Percentiles rank a stretch among this genome's conserved stretches.
Evolutionary conservation across 192 early-diverging fungal genomes (phyloP).

Genomic region (Phycomyces blakesleeanus): DNA sequence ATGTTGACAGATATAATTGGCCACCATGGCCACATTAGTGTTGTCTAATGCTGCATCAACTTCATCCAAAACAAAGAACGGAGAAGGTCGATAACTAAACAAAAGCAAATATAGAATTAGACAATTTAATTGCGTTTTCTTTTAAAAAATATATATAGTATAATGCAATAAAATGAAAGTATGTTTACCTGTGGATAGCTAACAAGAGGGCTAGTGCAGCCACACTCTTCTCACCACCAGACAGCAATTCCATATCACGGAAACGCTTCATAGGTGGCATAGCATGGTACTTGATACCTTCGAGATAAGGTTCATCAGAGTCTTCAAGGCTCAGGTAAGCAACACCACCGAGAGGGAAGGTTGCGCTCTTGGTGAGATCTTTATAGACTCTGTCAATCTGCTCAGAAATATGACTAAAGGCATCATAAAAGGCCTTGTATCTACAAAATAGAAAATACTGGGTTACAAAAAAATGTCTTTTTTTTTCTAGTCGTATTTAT

Average conservation of each 20-base stretch:
- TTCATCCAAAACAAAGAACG: conserved; percentile 99
- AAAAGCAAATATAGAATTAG: too few species aligned
- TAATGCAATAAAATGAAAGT: not conserved
- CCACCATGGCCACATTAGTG: conserved; percentile 91
- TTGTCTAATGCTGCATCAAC: conserved; percentile 98
- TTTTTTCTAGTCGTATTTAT: not conserved
- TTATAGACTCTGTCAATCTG: conserved; percentile 96
- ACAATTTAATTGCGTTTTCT: too few species aligned
- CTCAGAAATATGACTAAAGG: conserved; percentile 86
- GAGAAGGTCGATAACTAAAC: conserved; percentile 82
- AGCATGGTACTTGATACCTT: conserved; percentile 95
- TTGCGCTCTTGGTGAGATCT: conserved; percentile 81
- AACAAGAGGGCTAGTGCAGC: conserved; percentile 95
- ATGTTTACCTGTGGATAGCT: conserved; percentile 80
- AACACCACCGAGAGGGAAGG: conserved; percentile 90
- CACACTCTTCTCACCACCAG: conserved; percentile 98
- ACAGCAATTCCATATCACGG: conserved; percentile 98
- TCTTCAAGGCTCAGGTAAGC: conserved; percentile 93
- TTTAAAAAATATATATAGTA: too few species aligned
- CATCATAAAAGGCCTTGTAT: conserved; percentile 72
- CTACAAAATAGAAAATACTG: conserved; percentile 28
- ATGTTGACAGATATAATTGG: conserved; percentile 83
- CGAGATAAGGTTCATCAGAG: conserved; percentile 90
- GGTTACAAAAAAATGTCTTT: conserved; percentile 2
- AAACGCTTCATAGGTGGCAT: conserved; percentile 99